Base-by-base conservation (phyloP, 164 flowering plant genomes). In the Chloranthus sessilifolius region DNA sequence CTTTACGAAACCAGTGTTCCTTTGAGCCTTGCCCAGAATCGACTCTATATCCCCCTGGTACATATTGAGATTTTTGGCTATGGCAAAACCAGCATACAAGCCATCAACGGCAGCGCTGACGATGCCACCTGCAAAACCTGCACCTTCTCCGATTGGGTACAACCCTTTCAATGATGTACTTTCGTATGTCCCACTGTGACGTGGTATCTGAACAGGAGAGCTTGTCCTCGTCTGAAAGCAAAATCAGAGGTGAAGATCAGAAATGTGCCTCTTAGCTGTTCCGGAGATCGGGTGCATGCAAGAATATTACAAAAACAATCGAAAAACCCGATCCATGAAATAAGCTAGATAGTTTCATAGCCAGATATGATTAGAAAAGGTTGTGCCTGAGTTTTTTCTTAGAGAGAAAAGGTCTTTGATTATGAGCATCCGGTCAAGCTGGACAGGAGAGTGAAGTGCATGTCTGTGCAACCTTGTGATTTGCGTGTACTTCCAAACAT, bases 61-160 rank as follows among this genome's bases (percentile, higher is more conserved):
- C 44, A 94, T 61, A 31, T 57, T 76, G 3, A 84, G 64, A n/a
- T 57, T 58, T 59, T 80, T 79, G 24, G 97, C 99, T 45, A 87
- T 76, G 5, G 90, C 90, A 65, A 89, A 87, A 40, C 97, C 99
- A 14, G 92, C 79, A 65, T 76, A 70, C 78, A 89, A 71, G 44
- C 99, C 99, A 70, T 94, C 99, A 6, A 89, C 97, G 21, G 97
- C 96, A 25, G 97, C 99, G 69, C 99, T 94, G 3, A 89, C 82
- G 36, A 94, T 89, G 21, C 99, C 99, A 57, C 99, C 99, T 12
- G 97, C 99, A 75, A 82, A 94, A 12, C 99, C 99, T 15, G 99
- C 99, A 26, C 99, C 97, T 81, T 94, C 99, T 56, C 99, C 99
- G 38, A 81, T 64, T 21, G 99, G 97, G 55, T 81, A 94, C 0